These are phyloP conservation scores for Chlamydomonas eustigma DNA, from an alignment of 139 green algal genomes.

Conservation along the genomic window DNA sequence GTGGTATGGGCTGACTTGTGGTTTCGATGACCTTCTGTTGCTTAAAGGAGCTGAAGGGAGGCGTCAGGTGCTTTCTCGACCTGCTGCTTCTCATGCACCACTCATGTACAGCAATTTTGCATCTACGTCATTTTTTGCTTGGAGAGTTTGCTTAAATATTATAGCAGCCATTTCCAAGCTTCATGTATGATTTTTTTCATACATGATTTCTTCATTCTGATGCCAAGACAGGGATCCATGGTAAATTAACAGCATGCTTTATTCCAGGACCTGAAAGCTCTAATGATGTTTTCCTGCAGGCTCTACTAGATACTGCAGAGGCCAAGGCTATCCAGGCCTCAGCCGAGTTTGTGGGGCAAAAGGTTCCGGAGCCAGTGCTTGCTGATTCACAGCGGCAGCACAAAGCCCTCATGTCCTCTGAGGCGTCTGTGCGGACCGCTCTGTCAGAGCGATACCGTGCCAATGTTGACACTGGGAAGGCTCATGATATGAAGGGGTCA, in stretches of 20 bases:
- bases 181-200: no score
- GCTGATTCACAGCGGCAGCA: constrained; percentile 5
- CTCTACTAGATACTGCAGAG: constrained; percentile 59
- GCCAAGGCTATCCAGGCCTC: constrained; percentile 46
- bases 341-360: constrained; percentile 42
- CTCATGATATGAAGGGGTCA: constrained; percentile 57
- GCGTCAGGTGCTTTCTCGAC: not conserved
- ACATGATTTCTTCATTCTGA: no score
- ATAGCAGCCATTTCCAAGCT: no score
- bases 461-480: constrained; percentile 48
- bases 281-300: not conserved
- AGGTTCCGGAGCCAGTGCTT: not conserved
- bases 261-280: not conserved
- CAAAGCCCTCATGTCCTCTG: not conserved
- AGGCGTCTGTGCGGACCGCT: not conserved
- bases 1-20: constrained; percentile 90
- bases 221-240: no score
- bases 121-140: no score
- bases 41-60: not conserved
- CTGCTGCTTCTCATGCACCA: no score
- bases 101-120: no score
- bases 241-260: no score
- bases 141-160: no score
- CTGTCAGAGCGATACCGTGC: not conserved
- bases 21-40: constrained; percentile 89